These are phyloP conservation scores for Trichoderma polysporum DNA, from an alignment of 2,329 filamentous ascomycete genomes.

Conservation along the genomic window DNA sequence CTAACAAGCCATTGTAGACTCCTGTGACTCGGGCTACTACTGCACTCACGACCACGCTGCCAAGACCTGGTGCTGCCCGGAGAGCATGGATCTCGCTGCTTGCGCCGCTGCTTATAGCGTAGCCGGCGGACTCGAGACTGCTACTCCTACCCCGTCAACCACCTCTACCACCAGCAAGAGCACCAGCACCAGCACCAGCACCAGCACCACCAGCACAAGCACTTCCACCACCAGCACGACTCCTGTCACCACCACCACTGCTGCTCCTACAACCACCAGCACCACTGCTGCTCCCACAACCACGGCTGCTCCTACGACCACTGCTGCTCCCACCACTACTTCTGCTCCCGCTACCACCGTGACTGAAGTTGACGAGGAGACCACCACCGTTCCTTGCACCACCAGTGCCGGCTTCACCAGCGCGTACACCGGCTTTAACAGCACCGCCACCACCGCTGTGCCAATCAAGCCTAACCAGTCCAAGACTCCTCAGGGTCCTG, in stretches of 20 bases:
- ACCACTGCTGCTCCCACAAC: constrained; percentile 31
- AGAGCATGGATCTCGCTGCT: constrained; percentile 51
- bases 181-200: constrained; percentile 26
- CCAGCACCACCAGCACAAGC: constrained; percentile 27
- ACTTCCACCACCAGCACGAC: constrained; percentile 31
- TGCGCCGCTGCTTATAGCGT: constrained; percentile 57
- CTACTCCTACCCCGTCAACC: constrained; percentile 34
- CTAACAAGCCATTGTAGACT: constrained; percentile 42
- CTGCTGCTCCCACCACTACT: constrained; percentile 30
- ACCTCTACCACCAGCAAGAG: constrained; percentile 30
- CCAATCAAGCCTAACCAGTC: constrained; percentile 29
- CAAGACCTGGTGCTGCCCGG: constrained; percentile 61
- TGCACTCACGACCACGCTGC: constrained; percentile 54
- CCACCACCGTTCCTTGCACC: constrained; percentile 29
- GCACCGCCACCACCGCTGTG: constrained; percentile 31
- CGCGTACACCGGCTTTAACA: constrained; percentile 35
- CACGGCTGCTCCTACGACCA: constrained; percentile 25
- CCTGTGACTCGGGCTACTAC: constrained; percentile 61
- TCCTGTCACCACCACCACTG: constrained; percentile 27
- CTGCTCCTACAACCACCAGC: constrained; percentile 29
- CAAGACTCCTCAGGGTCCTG: constrained; percentile 17
- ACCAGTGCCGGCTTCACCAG: constrained; percentile 28
- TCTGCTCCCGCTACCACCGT: constrained; percentile 29
- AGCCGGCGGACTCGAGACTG: constrained; percentile 44
- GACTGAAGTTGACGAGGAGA: constrained; percentile 13